These are phyloP conservation scores for Gillenia trifoliata DNA, from an alignment of 306 rosid species.

Conservation along the genomic window DNA sequence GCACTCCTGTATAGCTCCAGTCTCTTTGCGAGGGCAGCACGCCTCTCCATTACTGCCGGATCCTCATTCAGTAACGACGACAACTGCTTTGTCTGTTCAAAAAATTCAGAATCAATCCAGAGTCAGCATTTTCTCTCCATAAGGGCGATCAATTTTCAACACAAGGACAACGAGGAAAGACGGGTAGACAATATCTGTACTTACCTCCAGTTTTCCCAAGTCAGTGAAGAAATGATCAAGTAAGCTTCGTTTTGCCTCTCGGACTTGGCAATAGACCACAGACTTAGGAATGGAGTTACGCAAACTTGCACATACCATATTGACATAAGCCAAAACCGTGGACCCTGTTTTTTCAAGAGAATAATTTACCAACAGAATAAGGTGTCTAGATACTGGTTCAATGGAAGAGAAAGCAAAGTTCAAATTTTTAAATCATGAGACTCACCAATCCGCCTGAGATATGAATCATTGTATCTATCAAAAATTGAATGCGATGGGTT, in stretches of 20 bases:
- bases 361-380: background rate
- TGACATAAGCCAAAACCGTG: slow-evolving; percentile 74
- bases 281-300: slow-evolving; percentile 88
- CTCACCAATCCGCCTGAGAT: slow-evolving; percentile 84
- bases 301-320: slow-evolving; percentile 70
- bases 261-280: slow-evolving; percentile 81
- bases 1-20: slow-evolving; percentile 88
- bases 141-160: background rate
- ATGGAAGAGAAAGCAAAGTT: background rate
- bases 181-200: background rate
- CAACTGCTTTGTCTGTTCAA: slow-evolving; percentile 56
- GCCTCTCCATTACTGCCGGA: slow-evolving; percentile 88
- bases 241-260: slow-evolving; percentile 82
- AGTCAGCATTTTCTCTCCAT: background rate
- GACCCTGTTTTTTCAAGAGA: slow-evolving; percentile 42
- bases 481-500: slow-evolving; percentile 93
- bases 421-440: background rate
- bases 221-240: slow-evolving; percentile 82
- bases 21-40: slow-evolving; percentile 68
- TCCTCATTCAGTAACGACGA: slow-evolving; percentile 86
- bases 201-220: slow-evolving; percentile 77
- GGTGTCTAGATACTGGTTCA: background rate
- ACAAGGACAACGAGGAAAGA: background rate
- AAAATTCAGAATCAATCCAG: background rate
- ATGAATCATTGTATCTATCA: slow-evolving; percentile 87